Base-by-base conservation (phyloP, 345 rosid genomes). In the Euphorbia tirucalli region DNA sequence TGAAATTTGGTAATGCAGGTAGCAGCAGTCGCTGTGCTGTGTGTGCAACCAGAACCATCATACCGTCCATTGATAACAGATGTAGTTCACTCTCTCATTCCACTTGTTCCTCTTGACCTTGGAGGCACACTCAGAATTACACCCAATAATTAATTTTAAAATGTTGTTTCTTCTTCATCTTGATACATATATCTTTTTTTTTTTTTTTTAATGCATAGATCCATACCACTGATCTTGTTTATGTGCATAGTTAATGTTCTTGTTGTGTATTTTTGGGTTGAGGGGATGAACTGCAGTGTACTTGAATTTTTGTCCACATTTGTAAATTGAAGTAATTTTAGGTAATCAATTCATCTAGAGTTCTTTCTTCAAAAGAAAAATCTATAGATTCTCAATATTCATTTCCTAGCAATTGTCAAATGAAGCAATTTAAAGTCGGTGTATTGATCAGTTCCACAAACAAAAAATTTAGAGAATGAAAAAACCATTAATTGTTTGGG, bases 11-110 rank as follows among this genome's bases (percentile, higher is more conserved):
- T n/a, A n/a, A n/a, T 86, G 81, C 81, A 94, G 98, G 97, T 92
- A 32, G 99, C 99, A 0, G 99, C 99, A 39, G 96, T 95, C 61
- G 96, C 99, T 32, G 88, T 95, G 37, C 78, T 95, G 69, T 95
- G 97, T 64, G 87, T 95, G 76, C 99, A 95, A 78, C 91, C 97
- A 5, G 97, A 95, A 73, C 97, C 97, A 19, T 83, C 92, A 63
- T 95, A 95, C 63, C 88, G 99, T 0, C 99, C 99, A 0, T 83
- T 95, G 69, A 92, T 95, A 37, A 86, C 89, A 0, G 99, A 95
- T 65, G 96, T 95, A 7, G 78, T 95, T 75, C 96, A 95, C 72
- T 92, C 99, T 58, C 92, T 95, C 18, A 74, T 92, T 69, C 97
- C 99, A 18, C 85, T 92, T 4, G 86, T 95, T 64, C 89, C 99